phyloP scores from a whole-genome alignment of 2,329 filamentous ascomycete genomes.

The Aspergillus amoenus region DNA sequence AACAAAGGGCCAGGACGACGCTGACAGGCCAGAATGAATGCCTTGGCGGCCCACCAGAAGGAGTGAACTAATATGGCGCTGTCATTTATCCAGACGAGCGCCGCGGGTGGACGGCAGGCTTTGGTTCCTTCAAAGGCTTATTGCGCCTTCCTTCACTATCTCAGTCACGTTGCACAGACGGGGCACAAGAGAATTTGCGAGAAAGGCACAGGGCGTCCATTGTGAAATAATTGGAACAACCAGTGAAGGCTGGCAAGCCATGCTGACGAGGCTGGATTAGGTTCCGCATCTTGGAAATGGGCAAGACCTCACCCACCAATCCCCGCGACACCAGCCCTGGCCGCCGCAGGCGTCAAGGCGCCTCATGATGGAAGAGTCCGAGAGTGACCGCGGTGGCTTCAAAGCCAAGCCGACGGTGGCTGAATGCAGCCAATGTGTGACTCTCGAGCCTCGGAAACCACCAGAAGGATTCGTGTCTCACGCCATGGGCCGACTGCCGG shows the following conservation, averaged over 20 bases:
- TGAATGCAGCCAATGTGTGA: not conserved
- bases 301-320: not conserved
- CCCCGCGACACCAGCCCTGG: not conserved
- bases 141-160: not conserved
- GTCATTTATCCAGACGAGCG: not conserved
- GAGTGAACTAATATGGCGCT: not conserved
- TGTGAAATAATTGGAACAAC: not conserved
- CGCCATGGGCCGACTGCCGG: not conserved
- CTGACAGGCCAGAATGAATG: not conserved
- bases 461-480: not conserved
- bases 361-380: not conserved
- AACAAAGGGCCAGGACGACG: not conserved
- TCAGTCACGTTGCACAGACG: not conserved
- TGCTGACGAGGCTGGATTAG: no score
- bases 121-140: not conserved
- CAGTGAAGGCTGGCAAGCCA: no score
- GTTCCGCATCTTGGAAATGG: no score
- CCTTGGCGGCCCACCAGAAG: slow-evolving; percentile 2
- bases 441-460: not conserved
- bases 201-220: not conserved
- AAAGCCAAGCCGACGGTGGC: slow-evolving; percentile 1
- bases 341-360: not conserved
- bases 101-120: not conserved
- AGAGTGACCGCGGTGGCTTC: not conserved
- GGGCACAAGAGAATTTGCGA: not conserved